Base-by-base conservation (phyloP, 139 green algal species). In the Deuterostichococcus epilithicus region DNA sequence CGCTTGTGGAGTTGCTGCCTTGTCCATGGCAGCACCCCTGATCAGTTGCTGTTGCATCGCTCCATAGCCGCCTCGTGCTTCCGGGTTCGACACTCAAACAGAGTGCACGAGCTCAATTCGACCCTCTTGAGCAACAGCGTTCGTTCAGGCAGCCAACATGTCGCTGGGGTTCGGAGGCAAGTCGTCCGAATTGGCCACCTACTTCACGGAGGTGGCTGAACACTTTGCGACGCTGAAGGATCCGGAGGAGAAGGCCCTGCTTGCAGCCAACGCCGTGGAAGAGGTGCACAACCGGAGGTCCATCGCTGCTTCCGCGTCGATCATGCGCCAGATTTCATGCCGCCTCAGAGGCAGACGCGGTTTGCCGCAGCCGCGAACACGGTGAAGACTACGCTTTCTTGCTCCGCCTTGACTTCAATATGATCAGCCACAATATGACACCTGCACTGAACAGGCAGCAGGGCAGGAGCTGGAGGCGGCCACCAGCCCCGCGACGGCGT, bases 211-310 rank as follows among this genome's bases (percentile, higher is more conserved):
- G 44, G 78, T 92, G 1, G 70, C 68, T 0, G 36, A 68, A 15
- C 86, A 90, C 42, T 85, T 91, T 22, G 83, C 90, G 23, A 84
- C 73, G 20, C 69, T 94, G 22, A 73, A 82, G 26, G 87, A 93
- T 68, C 72, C 78, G 28, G 90, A 94, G 72, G 86, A 95, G 76
- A 72, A 79, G 23, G 26, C 78, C 30, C 69, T 93, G 68, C 80
- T 95, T 25, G 81, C 88, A 20, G 81, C 77, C 18, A 94, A 94
- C 39, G 90, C 87, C 1, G 66, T 95, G 37, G 88, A 89, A 63
- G 91, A 94, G 77, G 52, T 63, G 42, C 42, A 52, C 42, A 52
- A 52, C 42, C 8, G 42, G 8, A 52, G 42, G 42, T 13, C 8
- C 42, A 52, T 52, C 10, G 10, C 42, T 52, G 42, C 42, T 23